Conservation (phyloP, 2,329 filamentous ascomycete genomes). For the Emmonsiellopsis sp. region DNA sequence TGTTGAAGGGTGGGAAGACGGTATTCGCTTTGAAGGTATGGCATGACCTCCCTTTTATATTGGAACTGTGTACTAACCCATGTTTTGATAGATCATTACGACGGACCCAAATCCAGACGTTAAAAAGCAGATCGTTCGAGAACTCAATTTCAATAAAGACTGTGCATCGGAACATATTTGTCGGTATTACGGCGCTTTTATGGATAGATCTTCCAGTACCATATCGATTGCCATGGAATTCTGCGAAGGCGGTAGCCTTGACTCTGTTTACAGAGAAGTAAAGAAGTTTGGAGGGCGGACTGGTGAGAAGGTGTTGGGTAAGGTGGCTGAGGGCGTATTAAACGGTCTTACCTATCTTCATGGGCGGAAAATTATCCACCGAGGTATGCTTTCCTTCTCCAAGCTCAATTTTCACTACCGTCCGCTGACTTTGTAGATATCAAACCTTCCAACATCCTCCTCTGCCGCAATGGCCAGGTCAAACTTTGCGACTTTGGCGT, state of each 20-base stretch:
- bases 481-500: slow-evolving; percentile 99
- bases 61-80: slow-evolving; percentile 6
- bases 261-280: slow-evolving; percentile 95
- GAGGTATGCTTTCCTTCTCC: slow-evolving; percentile 36
- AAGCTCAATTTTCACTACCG: not conserved
- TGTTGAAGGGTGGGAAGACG: slow-evolving; percentile 82
- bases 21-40: slow-evolving; percentile 90
- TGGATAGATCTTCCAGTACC: slow-evolving; percentile 88
- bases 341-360: slow-evolving; percentile 92
- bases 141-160: slow-evolving; percentile 95
- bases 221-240: slow-evolving; percentile 99
- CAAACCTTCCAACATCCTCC: slow-evolving; percentile 93
- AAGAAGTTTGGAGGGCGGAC: slow-evolving; percentile 90
- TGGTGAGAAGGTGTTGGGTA: slow-evolving; percentile 93
- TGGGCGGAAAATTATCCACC: slow-evolving; percentile 92
- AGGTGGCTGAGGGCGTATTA: slow-evolving; percentile 90
- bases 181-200: slow-evolving; percentile 93
- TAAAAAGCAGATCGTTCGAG: slow-evolving; percentile 95
- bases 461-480: slow-evolving; percentile 85
- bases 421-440: slow-evolving; percentile 52
- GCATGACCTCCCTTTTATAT: not conserved
- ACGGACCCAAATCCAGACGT: slow-evolving; percentile 96
- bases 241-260: slow-evolving; percentile 89
- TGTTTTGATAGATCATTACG: slow-evolving; percentile 68
- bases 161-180: slow-evolving; percentile 95